Conservation (phyloP, 805 yeast species). For the Komagataella phaffii region DNA sequence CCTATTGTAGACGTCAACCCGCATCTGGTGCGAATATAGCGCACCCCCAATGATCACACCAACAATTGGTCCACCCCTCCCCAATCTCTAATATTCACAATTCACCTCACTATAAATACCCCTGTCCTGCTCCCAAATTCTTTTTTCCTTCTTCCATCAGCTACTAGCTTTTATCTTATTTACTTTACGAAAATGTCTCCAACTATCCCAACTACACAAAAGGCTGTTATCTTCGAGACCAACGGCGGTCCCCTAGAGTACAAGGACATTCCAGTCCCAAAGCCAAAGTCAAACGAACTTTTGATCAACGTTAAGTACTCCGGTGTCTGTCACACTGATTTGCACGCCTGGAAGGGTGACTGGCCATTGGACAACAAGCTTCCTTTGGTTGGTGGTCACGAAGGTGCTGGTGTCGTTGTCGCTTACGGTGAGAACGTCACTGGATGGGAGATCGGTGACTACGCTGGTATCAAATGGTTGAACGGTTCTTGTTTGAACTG, state of each 20-base stretch:
- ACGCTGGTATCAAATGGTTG: slow-evolving; percentile 58
- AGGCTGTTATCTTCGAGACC: slow-evolving; percentile 58
- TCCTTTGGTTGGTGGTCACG: slow-evolving; percentile 63
- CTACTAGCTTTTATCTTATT: background rate
- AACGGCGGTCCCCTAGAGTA: slow-evolving; percentile 49
- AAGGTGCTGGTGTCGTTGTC: slow-evolving; percentile 63
- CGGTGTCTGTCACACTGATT: slow-evolving; percentile 66
- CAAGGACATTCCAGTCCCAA: slow-evolving; percentile 64
- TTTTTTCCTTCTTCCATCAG: background rate
- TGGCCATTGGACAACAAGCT: slow-evolving; percentile 49
- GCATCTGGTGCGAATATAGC: background rate
- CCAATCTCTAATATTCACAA: background rate
- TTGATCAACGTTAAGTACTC: slow-evolving; percentile 58
- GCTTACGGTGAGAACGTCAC: slow-evolving; percentile 46
- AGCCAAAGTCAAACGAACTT: slow-evolving; percentile 50
- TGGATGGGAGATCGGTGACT: slow-evolving; percentile 51
- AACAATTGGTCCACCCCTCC: background rate
- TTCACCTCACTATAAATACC: background rate
- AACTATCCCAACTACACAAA: slow-evolving; percentile 47
- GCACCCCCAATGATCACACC: background rate
- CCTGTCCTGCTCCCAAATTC: background rate
- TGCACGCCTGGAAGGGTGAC: slow-evolving; percentile 66
- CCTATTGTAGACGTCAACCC: background rate
- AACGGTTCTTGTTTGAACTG: slow-evolving; percentile 54
- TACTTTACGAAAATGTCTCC: background rate